Evolutionary conservation across 176 grass and related monocot genomes (phyloP), one percentile per base, ranked within the genome.

Genomic region (Triticum turgidum): DNA sequence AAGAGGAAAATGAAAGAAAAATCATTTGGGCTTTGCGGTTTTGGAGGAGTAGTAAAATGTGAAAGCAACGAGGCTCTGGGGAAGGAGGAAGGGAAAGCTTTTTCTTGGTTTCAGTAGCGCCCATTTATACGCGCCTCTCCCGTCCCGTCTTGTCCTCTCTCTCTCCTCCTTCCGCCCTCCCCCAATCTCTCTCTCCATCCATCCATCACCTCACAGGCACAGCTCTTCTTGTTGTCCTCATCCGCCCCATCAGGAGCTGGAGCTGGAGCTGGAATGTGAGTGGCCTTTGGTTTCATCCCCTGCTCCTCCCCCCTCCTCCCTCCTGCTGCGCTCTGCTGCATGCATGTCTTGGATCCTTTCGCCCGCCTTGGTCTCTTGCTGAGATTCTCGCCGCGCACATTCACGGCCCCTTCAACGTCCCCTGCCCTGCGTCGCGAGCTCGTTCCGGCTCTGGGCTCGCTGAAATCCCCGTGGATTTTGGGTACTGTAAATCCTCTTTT

Each of bases 211-310:
- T 54, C n/a, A 13, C 56, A 44, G 42, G 42, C 41, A 42, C 41
- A 9, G 14, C 30, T 4, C 25, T 10, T 73, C 25, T 34, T 25
- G 11, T 78, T 68, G 42, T 52, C 59, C 35, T 69, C 73, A 62
- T 82, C 45, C 22, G 13, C 62, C 83, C 63, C 73, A 10, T 86
- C 51, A 56, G 11, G 6, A 11, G 47, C 72, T 61, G 77, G 70
- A 62, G 42, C 73, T 47, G 77, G 83, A 52, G 84, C 79, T 51
- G 81, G 87, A 87, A 84, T 74, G 89, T 91, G 80, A 91, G 89
- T 90, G 89, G 69, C 33, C 58, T 38, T 44, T n/a, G 20, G 22
- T 85, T 88, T 27, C 35, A 5, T 25, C 61, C 39, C 32, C 33
- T 35, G 14, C 49, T 37, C 13, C 13, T 61, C 33, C 13, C 7